Conservation (phyloP, 768 basidiomycete genomes). For the Auriscalpium orientale region DNA sequence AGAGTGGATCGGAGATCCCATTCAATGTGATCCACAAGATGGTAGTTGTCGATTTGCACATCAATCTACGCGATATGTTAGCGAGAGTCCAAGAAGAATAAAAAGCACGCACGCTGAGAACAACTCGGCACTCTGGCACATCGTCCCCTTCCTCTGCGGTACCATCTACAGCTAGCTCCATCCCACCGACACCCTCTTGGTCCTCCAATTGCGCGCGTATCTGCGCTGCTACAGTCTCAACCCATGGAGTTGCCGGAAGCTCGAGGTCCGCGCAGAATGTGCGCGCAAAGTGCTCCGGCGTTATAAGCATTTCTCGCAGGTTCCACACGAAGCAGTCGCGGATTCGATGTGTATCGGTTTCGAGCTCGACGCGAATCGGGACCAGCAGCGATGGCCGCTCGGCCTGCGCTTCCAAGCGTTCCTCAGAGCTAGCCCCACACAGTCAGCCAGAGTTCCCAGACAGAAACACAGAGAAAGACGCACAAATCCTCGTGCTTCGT, state of each 20-base stretch:
- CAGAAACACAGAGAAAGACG: conserved; percentile 25
- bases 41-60: conserved; percentile 89
- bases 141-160: conserved; percentile 39
- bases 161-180: conserved; percentile 64
- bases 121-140: conserved; percentile 71
- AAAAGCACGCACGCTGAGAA: conserved; percentile 54
- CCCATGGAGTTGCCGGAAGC: conserved; percentile 58
- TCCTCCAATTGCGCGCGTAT: conserved; percentile 92
- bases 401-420: conserved; percentile 59
- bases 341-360: conserved; percentile 84
- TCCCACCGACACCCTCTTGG: conserved; percentile 69
- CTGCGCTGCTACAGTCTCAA: conserved; percentile 72
- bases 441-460: not conserved
- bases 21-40: conserved; percentile 92
- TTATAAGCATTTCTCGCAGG: conserved; percentile 77
- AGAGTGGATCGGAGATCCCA: conserved; percentile 95
- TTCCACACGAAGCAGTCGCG: conserved; percentile 98
- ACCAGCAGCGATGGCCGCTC: conserved; percentile 51
- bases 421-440: conserved; percentile 43
- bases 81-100: not conserved
- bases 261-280: conserved; percentile 88
- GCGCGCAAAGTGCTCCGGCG: conserved; percentile 77
- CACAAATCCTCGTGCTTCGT: conserved; percentile 73
- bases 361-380: conserved; percentile 93
- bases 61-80: conserved; percentile 61